phyloP scores from a whole-genome alignment of 495 filamentous ascomycete species.

The Penicillium ucsense region DNA sequence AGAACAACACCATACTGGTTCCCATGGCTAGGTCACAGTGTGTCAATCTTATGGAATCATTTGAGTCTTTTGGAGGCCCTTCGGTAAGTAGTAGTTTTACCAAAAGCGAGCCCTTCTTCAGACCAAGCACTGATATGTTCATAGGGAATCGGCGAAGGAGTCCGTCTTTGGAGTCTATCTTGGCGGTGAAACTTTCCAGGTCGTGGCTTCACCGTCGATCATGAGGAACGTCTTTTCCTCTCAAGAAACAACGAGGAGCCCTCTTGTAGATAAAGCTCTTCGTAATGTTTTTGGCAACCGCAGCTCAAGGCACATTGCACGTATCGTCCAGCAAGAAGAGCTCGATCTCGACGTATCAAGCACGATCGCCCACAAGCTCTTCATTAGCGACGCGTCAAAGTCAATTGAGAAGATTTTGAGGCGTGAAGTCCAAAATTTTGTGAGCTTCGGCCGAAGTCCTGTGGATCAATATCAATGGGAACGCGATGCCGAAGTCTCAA shows the following conservation, averaged over 20 bases:
- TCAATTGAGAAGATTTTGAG: constrained; percentile 28
- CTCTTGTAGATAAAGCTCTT: constrained; percentile 30
- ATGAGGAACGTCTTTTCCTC: constrained; percentile 34
- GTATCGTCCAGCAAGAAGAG: constrained; percentile 22
- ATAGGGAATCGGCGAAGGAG: constrained; percentile 30
- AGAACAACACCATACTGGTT: constrained; percentile 49
- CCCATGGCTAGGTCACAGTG: constrained; percentile 45
- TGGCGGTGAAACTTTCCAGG: constrained; percentile 38
- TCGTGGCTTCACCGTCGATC: constrained; percentile 42
- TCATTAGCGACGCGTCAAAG: constrained; percentile 28
- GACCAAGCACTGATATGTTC: constrained; percentile 8
- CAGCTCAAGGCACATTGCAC: constrained; percentile 21
- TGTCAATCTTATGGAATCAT: constrained; percentile 36
- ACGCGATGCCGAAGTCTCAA: constrained; percentile 30
- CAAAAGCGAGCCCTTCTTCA: neutral
- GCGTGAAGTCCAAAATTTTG: constrained; percentile 37
- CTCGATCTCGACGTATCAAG: constrained; percentile 25
- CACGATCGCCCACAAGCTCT: constrained; percentile 35
- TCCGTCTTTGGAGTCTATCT: constrained; percentile 45
- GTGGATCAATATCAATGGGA: constrained; percentile 58
- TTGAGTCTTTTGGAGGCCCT: constrained; percentile 29
- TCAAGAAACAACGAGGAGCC: constrained; percentile 18
- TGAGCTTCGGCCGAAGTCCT: constrained; percentile 47
- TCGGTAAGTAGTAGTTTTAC: constrained; percentile 23
- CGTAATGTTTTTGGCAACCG: constrained; percentile 42